Evolutionary conservation across 2,329 filamentous ascomycete genomes (phyloP).

Genomic region (Allantophomopsis lycopodina): DNA sequence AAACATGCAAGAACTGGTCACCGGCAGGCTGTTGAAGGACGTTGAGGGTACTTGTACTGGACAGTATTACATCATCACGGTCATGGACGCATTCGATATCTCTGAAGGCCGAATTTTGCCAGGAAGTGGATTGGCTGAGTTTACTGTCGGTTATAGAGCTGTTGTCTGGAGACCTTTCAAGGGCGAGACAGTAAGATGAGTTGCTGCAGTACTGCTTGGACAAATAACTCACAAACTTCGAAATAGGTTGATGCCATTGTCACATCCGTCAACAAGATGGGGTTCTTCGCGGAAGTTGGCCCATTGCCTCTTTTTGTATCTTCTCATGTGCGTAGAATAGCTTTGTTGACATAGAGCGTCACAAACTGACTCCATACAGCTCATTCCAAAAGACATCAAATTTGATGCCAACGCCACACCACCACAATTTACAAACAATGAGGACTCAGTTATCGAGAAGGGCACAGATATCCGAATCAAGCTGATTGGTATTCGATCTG

Average conservation of each 20-base stretch:
- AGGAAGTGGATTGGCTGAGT: slow-evolving; percentile 83
- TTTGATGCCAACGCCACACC: slow-evolving; percentile 93
- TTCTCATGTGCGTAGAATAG: slow-evolving; percentile 11
- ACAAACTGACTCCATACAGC: slow-evolving; percentile 30
- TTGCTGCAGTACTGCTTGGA: neutral
- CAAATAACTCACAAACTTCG: slow-evolving; percentile 8
- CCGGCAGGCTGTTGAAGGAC: slow-evolving; percentile 77
- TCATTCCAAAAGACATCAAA: slow-evolving; percentile 84
- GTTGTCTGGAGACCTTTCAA: slow-evolving; percentile 98
- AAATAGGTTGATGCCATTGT: slow-evolving; percentile 84
- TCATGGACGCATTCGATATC: slow-evolving; percentile 93
- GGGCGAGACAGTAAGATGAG: slow-evolving; percentile 72
- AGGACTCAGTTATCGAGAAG: slow-evolving; percentile 85
- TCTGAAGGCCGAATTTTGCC: slow-evolving; percentile 87
- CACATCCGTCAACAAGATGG: slow-evolving; percentile 78
- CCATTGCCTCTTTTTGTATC: slow-evolving; percentile 70
- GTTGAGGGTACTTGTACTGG: slow-evolving; percentile 93
- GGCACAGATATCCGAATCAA: slow-evolving; percentile 89
- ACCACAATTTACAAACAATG: slow-evolving; percentile 93
- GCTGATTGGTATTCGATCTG: slow-evolving; percentile 83
- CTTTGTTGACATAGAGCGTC: neutral
- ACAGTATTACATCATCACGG: slow-evolving; percentile 94
- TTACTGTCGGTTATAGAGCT: slow-evolving; percentile 86
- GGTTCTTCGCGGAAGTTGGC: slow-evolving; percentile 78
- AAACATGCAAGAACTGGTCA: slow-evolving; percentile 85